Evolutionary conservation across 176 grass and related monocot species (phyloP), one percentile per base, ranked within the genome.

Genomic region (Triticum monococcum): DNA sequence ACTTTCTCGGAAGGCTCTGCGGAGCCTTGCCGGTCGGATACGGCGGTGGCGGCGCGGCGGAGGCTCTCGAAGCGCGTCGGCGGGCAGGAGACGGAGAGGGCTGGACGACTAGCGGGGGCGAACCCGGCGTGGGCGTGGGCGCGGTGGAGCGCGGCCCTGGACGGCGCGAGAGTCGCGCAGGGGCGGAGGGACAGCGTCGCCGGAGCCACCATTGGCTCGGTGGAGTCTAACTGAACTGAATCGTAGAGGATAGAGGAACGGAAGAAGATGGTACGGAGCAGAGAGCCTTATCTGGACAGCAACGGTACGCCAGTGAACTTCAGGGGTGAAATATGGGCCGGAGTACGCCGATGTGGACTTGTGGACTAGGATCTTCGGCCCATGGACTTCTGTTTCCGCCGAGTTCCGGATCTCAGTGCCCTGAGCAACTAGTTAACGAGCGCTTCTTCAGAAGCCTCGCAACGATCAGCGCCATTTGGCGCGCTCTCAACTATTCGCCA

Each of bases 111-210:
- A 46, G 69, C 23, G 63, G 64, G 62, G 61, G 54, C 75, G 72
- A 80, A 75, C 28, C 83, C 80, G 79, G 62, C 52, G 41, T 43
- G 41, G 2, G 41, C 52, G 71, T 68, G 75, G 33, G 77, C 41
- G 25, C 60, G 59, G 83, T 73, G 50, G 24, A 31, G 74, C 16
- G 72, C 72, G 30, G 78, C 7, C 43, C 77, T 86, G 12, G 78
- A 13, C 37, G 78, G 88, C 14, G 81, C 64, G 37, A 84, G 81
- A 28, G 64, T 64, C n/a, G 81, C 73, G 84, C 86, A 77, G 57
- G 90, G 93, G 36, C 93, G 63, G 70, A 98, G 86, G 80, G 90
- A 78, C 20, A 95, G 70, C 28, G 84, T 91, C 30, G 88, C 90
- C 3, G 90, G 88, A 92, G 91, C 88, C 91, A 84, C 81, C 96